Percentiles rank a stretch among this genome's conserved stretches.
Evolutionary conservation across 2,329 filamentous ascomycete genomes (phyloP).

Genomic region (Epichloe coenophiala): DNA sequence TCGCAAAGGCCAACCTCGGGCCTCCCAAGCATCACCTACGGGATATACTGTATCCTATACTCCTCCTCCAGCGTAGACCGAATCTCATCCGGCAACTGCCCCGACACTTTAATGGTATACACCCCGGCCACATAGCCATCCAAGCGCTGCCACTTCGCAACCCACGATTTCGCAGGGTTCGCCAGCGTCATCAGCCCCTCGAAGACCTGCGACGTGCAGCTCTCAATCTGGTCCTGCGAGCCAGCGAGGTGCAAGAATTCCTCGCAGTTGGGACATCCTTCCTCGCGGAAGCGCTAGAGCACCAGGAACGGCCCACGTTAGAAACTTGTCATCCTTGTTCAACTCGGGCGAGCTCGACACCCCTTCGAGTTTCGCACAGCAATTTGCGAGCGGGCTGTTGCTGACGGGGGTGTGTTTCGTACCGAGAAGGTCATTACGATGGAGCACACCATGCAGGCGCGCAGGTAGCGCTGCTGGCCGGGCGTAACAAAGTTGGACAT

Average conservation of each 20-base stretch:
- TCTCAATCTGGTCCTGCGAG: conserved; percentile 68
- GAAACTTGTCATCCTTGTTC: neutral
- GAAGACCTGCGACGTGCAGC: conserved; percentile 92
- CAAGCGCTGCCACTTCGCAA: conserved; percentile 90
- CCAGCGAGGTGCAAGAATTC: conserved; percentile 73
- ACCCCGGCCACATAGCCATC: conserved; percentile 79
- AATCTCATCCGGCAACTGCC: conserved; percentile 57
- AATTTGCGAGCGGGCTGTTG: neutral
- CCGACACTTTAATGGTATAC: conserved; percentile 91
- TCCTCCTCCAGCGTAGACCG: conserved; percentile 47
- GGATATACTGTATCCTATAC: conserved; percentile 50
- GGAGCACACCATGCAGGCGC: conserved; percentile 98
- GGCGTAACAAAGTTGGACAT: conserved; percentile 52
- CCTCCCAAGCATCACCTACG: conserved; percentile 36
- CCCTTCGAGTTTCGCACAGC: neutral
- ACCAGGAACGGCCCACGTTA: neutral
- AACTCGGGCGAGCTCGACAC: too few species aligned
- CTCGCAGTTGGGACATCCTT: conserved; percentile 95
- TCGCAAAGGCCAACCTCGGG: neutral
- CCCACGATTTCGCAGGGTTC: conserved; percentile 78
- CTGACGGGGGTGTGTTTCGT: conserved; percentile 16
- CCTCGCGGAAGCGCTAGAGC: conserved; percentile 62
- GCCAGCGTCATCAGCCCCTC: conserved; percentile 80
- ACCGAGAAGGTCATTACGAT: conserved; percentile 75
- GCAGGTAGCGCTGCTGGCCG: conserved; percentile 69